Conservation (phyloP, 345 rosid species). For the Rhodomyrtus tomentosa region DNA sequence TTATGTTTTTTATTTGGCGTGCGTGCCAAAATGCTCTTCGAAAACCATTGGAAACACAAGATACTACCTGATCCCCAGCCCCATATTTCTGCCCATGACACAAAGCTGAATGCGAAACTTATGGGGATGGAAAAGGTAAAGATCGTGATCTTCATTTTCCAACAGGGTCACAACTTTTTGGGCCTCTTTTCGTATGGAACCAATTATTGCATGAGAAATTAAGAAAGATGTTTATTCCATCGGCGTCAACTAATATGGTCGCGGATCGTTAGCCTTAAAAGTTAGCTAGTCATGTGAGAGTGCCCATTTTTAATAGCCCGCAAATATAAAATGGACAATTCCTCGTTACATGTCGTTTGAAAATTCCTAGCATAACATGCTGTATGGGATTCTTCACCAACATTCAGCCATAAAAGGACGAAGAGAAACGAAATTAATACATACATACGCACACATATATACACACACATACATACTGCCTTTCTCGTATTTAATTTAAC, state of each 20-base stretch:
- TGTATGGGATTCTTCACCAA: background rate
- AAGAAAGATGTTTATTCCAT: background rate
- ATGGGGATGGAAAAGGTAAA: too few species aligned
- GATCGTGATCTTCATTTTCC: background rate
- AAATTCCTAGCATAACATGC: background rate
- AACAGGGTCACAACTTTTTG: background rate
- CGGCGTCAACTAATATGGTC: background rate
- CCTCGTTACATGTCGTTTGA: background rate
- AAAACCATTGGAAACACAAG: too few species aligned
- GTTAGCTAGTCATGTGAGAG: background rate
- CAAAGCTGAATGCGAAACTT: too few species aligned
- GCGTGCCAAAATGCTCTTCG: too few species aligned
- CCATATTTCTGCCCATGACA: too few species aligned
- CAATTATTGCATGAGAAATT: background rate
- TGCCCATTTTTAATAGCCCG: background rate
- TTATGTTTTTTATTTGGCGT: too few species aligned
- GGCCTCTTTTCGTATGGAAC: background rate
- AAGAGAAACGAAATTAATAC: background rate
- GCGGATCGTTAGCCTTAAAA: background rate
- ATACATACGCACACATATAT: too few species aligned
- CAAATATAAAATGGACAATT: background rate
- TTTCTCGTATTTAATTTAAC: background rate
- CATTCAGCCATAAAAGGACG: background rate
- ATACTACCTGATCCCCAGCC: too few species aligned
- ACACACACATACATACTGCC: too few species aligned